Evolutionary conservation across 257 asterid species (phyloP).

Genomic region (Fraxinus excelsior): DNA sequence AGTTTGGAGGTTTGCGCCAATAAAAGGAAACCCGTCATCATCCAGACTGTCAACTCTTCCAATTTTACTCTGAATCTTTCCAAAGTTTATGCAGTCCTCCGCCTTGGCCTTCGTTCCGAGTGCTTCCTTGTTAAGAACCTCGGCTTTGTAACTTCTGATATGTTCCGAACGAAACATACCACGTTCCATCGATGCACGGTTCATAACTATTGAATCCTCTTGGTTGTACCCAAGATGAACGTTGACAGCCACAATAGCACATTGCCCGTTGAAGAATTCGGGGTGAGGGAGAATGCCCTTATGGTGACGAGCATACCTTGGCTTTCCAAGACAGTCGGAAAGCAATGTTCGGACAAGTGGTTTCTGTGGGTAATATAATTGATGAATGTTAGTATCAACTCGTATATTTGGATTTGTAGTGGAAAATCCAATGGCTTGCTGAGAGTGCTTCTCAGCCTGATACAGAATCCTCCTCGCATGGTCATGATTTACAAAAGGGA

Average conservation of each 20-base stretch:
- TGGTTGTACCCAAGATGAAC: constrained; percentile 95
- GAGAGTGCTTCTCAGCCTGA: constrained; percentile 97
- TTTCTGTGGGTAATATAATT: constrained; percentile 80
- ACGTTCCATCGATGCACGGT: constrained; percentile 88
- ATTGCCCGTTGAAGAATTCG: constrained; percentile 86
- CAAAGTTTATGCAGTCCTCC: constrained; percentile 66
- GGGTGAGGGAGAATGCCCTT: constrained; percentile 79
- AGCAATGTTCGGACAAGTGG: constrained; percentile 80
- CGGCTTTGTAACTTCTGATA: constrained; percentile 78
- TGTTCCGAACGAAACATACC: constrained; percentile 95
- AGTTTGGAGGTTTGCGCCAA: constrained; percentile 86
- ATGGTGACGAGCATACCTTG: constrained; percentile 41
- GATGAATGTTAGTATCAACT: constrained; percentile 82
- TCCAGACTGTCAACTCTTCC: constrained; percentile 92
- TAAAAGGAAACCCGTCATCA: constrained; percentile 88
- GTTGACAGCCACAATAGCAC: constrained; percentile 90
- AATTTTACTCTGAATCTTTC: constrained; percentile 74
- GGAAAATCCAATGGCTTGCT: constrained; percentile 87
- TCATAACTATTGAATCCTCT: constrained; percentile 95
- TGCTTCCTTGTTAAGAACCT: constrained; percentile 62
- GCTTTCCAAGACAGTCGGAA: constrained; percentile 82
- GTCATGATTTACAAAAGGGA: constrained; percentile 91
- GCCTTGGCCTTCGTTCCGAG: constrained; percentile 46
- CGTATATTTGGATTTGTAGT: constrained; percentile 69
- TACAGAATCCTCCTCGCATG: constrained; percentile 87